phyloP scores from a whole-genome alignment of 805 yeast species.

The Saccharomycopsis oosterbeekiorum region DNA sequence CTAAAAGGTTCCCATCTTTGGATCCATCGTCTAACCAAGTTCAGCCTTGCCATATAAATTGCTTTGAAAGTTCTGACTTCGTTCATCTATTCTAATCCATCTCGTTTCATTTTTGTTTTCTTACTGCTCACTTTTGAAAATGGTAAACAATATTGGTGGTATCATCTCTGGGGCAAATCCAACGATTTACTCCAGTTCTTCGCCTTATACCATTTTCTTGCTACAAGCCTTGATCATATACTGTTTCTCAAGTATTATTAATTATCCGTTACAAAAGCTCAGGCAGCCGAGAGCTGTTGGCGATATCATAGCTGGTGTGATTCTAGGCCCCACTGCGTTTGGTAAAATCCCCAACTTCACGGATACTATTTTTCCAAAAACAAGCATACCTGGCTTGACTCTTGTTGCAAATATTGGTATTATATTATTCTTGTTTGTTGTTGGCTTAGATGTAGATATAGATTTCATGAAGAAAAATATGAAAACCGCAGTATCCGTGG shows the following conservation, averaged over 20 bases:
- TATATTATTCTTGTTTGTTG: conserved; percentile 61
- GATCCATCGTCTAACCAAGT: no score
- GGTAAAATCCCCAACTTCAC: conserved; percentile 67
- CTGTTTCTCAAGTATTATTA: conserved; percentile 46
- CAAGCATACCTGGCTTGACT: conserved; percentile 52
- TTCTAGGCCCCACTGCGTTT: conserved; percentile 66
- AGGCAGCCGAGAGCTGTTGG: conserved; percentile 77
- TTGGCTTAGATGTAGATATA: conserved; percentile 72
- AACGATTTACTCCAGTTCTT: conserved; percentile 41
- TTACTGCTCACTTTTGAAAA: neutral
- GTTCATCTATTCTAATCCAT: neutral
- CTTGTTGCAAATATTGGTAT: conserved; percentile 68
- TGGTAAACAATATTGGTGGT: conserved; percentile 40
- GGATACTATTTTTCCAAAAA: conserved; percentile 50
- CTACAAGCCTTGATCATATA: conserved; percentile 61
- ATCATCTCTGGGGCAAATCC: conserved; percentile 68
- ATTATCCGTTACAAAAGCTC: conserved; percentile 48
- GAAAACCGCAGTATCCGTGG: conserved; percentile 56
- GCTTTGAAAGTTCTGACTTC: neutral
- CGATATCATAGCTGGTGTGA: conserved; percentile 68
- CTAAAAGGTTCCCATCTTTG: no score
- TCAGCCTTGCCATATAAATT: no score
- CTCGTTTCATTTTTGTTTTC: no score
- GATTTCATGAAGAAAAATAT: conserved; percentile 51
- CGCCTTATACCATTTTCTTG: conserved; percentile 60